phyloP scores from a whole-genome alignment of 2,329 filamentous ascomycete species.

The Phyllosticta ampelicida region DNA sequence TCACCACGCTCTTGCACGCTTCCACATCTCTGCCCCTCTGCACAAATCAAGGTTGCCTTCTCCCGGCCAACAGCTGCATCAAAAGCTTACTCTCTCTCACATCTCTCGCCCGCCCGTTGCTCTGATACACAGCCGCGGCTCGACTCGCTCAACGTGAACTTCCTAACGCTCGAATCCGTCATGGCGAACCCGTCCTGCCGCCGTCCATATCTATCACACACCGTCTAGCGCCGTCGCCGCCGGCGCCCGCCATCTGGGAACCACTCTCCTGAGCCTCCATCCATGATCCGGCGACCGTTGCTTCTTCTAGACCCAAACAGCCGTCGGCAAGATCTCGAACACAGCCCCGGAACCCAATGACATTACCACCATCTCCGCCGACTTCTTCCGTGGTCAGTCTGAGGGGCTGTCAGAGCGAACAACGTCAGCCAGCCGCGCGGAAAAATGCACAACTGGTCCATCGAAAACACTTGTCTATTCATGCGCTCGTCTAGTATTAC shows the following conservation, averaged over 20 bases:
- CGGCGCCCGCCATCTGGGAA: background rate
- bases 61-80: background rate
- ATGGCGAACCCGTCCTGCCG: background rate
- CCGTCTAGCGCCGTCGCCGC: background rate
- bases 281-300: background rate
- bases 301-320: background rate
- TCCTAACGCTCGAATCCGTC: background rate
- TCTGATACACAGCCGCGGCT: background rate
- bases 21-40: background rate
- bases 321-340: background rate
- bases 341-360: background rate
- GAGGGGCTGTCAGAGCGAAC: background rate
- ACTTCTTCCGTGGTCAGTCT: background rate
- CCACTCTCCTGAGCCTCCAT: background rate
- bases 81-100: background rate
- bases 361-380: background rate
- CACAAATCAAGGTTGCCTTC: background rate
- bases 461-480: background rate
- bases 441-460: background rate
- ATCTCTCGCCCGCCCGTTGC: background rate
- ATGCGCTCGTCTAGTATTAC: background rate
- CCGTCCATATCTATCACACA: background rate
- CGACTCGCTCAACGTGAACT: background rate
- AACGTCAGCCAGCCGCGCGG: background rate
- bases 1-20: background rate